Conservation (phyloP, 148 eudicot species). For the Rhododendron kiyosumense region DNA sequence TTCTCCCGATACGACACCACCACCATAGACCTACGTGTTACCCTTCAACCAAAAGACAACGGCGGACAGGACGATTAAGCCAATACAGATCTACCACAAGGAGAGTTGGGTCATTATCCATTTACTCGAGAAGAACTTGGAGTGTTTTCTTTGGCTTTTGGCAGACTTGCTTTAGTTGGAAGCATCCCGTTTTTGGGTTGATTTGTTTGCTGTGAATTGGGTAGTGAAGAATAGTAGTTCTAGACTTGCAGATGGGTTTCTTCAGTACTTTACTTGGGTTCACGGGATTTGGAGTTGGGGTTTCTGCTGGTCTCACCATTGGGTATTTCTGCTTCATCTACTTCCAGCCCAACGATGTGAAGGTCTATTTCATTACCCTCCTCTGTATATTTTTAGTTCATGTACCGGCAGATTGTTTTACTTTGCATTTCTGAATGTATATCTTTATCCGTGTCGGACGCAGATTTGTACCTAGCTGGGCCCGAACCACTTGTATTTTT, state of each 20-base stretch:
- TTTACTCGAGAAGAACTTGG: not conserved
- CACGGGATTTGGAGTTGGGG: constrained; percentile 71
- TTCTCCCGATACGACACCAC: not conserved
- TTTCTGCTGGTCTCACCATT: constrained; percentile 57
- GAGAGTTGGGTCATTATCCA: not conserved
- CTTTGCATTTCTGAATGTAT: not conserved
- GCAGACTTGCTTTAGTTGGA: not conserved
- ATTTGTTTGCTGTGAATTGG: not conserved
- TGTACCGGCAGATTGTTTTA: not conserved
- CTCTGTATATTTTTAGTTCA: not conserved
- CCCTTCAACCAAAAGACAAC: not conserved
- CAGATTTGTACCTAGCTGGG: not conserved
- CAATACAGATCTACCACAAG: not conserved
- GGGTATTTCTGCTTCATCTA: constrained; percentile 74
- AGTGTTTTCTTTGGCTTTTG: not conserved
- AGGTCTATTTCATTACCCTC: constrained; percentile 32
- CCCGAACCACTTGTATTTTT: not conserved
- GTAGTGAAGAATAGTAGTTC: not conserved
- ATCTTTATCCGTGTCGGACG: not conserved
- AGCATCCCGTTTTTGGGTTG: not conserved
- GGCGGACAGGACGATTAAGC: not conserved
- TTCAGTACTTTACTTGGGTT: constrained; percentile 58
- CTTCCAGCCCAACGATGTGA: constrained; percentile 59
- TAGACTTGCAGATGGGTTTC: constrained; percentile 46
- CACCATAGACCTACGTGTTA: not conserved